phyloP scores from a whole-genome alignment of 495 filamentous ascomycete genomes.

The Tuber borchii region DNA sequence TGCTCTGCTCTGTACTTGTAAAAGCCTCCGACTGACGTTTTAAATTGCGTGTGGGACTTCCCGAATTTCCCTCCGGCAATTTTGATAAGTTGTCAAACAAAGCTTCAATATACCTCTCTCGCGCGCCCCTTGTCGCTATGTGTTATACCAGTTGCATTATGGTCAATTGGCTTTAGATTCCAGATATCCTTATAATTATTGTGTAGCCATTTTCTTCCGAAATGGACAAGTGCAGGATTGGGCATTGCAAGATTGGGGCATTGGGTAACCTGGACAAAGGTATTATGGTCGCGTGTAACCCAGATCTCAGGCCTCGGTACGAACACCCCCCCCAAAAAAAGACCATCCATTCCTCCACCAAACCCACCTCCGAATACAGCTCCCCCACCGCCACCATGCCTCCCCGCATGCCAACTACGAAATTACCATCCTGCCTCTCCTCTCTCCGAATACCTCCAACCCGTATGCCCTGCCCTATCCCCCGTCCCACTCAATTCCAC shows the following conservation, averaged over 20 bases:
- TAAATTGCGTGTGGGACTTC: background rate
- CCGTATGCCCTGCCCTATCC: slow-evolving; percentile 26
- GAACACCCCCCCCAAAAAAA: background rate
- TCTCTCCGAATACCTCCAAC: slow-evolving; percentile 49
- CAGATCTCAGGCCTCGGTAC: background rate
- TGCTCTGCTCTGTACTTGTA: background rate
- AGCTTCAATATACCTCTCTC: background rate
- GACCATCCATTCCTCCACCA: background rate
- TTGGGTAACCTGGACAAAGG: background rate
- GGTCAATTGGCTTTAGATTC: background rate
- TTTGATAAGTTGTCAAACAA: background rate
- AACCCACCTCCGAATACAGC: background rate
- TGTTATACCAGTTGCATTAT: background rate
- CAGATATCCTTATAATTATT: background rate
- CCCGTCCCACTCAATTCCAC: slow-evolving; percentile 48
- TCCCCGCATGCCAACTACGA: slow-evolving; percentile 59
- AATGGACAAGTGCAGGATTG: background rate
- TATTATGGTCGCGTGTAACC: background rate
- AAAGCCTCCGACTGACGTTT: background rate
- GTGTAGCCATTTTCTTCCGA: background rate
- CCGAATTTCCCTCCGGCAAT: background rate
- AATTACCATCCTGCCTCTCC: slow-evolving; percentile 56
- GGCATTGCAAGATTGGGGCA: background rate
- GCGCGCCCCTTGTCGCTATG: background rate
- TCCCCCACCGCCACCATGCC: slow-evolving; percentile 53